Percentiles rank a stretch among this genome's conserved stretches.
Evolutionary conservation across 2,329 filamentous ascomycete species (phyloP).

Genomic region (Penicillium hordei): DNA sequence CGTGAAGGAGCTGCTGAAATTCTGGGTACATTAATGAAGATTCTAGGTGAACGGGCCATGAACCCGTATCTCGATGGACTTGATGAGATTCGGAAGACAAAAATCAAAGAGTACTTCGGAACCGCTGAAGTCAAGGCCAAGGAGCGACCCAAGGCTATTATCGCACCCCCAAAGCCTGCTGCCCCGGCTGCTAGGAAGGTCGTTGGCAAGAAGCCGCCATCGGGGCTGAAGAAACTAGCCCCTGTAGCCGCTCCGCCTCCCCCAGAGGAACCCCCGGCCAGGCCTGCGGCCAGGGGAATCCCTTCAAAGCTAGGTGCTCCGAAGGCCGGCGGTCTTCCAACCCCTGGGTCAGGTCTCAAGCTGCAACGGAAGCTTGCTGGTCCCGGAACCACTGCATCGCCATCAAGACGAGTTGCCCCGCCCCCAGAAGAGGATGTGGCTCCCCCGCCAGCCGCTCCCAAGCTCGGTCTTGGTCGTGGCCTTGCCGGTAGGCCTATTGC

Average conservation of each 20-base stretch:
- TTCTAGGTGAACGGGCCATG: constrained; percentile 95
- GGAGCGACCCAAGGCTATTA: constrained; percentile 80
- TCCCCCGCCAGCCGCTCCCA: constrained; percentile 46
- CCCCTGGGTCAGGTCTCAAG: constrained; percentile 46
- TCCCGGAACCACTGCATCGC: constrained; percentile 43
- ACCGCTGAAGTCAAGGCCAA: constrained; percentile 82
- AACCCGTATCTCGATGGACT: constrained; percentile 85
- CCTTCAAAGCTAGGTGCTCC: constrained; percentile 49
- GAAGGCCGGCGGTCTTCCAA: constrained; percentile 43
- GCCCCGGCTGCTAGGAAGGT: constrained; percentile 59
- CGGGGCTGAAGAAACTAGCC: constrained; percentile 51
- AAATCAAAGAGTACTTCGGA: constrained; percentile 90
- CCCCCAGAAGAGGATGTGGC: constrained; percentile 48
- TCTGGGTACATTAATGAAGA: constrained; percentile 95
- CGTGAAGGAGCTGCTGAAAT: constrained; percentile 89
- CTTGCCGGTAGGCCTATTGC: constrained; percentile 82
- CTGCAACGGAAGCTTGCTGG: constrained; percentile 46
- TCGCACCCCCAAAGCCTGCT: constrained; percentile 59
- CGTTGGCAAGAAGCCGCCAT: constrained; percentile 53
- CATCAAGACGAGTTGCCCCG: constrained; percentile 46
- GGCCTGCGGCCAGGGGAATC: constrained; percentile 40
- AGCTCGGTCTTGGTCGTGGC: constrained; percentile 68
- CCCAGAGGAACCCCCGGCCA: constrained; percentile 41
- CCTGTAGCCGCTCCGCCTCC: constrained; percentile 37
- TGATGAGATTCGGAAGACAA: constrained; percentile 92